phyloP scores from a whole-genome alignment of 2,329 filamentous ascomycete genomes.

The Trichoderma sp. region DNA sequence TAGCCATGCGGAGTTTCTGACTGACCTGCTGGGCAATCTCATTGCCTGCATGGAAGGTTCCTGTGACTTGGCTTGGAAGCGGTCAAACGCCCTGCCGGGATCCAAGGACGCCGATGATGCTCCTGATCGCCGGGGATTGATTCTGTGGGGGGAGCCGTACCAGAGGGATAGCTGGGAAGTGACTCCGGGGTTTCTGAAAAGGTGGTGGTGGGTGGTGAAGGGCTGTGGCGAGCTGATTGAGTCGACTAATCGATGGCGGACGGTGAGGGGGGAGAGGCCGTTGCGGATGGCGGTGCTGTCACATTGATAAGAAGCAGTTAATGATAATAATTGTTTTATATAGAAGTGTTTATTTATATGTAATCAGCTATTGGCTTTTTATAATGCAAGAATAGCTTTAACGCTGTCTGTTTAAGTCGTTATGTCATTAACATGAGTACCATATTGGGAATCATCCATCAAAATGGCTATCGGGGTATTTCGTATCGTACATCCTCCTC shows the following conservation, averaged over 20 bases:
- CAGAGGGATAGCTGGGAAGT: conserved; percentile 34
- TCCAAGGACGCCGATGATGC: neutral
- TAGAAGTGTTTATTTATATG: neutral
- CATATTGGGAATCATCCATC: conserved; percentile 10
- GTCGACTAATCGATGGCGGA: conserved; percentile 34
- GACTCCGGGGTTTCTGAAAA: conserved; percentile 33
- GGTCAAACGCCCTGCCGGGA: neutral
- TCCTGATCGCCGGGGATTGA: conserved; percentile 28
- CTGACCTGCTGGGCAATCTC: conserved; percentile 29
- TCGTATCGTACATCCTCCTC: neutral
- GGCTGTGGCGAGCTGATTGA: conserved; percentile 33
- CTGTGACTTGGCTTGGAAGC: neutral
- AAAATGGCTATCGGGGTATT: neutral
- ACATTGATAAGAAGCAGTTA: neutral
- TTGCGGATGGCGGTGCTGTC: neutral
- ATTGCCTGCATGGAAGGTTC: conserved; percentile 10
- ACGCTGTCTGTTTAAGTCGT: neutral
- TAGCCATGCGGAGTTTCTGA: conserved; percentile 42
- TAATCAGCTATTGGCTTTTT: neutral
- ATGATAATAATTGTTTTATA: neutral
- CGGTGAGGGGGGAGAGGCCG: conserved; percentile 32
- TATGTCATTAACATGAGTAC: neutral
- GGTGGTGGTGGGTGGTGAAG: conserved; percentile 34
- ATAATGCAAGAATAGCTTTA: neutral
- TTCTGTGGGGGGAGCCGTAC: conserved; percentile 36